These are phyloP conservation scores for Musa beccarii DNA, from an alignment of 176 grass and related monocot genomes.

Conservation along the genomic window DNA sequence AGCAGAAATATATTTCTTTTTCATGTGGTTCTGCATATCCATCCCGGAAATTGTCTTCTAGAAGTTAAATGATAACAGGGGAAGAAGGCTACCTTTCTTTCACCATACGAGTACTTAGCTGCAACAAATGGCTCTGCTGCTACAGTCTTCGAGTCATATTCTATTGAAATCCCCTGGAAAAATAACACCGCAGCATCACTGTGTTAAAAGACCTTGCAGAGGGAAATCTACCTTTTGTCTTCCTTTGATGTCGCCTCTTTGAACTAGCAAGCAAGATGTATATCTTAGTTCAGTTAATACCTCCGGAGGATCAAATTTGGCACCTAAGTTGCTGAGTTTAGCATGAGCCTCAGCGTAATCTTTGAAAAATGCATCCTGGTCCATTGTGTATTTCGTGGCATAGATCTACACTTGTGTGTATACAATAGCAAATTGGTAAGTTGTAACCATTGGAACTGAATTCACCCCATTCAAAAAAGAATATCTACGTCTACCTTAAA, in stretches of 20 bases:
- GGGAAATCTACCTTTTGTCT: neutral
- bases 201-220: neutral
- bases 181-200: neutral
- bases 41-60: neutral
- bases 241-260: neutral
- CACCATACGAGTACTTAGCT: conserved; percentile 36
- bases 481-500: conserved; percentile 55
- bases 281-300: conserved; percentile 17
- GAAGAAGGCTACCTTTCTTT: conserved; percentile 27
- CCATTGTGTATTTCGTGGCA: conserved; percentile 63
- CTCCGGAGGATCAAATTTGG: conserved; percentile 71
- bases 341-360: conserved; percentile 91
- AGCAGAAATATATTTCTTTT: conserved; percentile 17
- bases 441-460: neutral
- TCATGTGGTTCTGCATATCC: neutral
- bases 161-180: conserved; percentile 65
- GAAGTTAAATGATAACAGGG: neutral
- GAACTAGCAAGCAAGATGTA: neutral
- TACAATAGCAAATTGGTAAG: neutral
- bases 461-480: neutral
- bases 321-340: conserved; percentile 81
- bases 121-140: conserved; percentile 42
- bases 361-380: conserved; percentile 78
- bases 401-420: conserved; percentile 31
- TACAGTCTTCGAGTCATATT: conserved; percentile 29